Conservation (phyloP, 2,329 filamentous ascomycete species). For the Fusarium odoratissimum region DNA sequence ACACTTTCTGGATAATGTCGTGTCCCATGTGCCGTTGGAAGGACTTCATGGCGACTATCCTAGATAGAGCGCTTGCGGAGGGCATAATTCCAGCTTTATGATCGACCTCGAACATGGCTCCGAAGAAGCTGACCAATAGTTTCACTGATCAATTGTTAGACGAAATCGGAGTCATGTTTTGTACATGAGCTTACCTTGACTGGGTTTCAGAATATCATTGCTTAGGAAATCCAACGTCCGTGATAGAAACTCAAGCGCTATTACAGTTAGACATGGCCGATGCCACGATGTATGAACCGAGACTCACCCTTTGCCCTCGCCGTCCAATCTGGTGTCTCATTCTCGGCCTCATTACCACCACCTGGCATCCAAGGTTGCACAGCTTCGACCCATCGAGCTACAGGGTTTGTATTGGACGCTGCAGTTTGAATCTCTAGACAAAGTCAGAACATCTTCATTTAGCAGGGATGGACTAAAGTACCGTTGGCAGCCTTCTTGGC, state of each 20-base stretch:
- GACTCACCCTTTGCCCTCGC: constrained; percentile 62
- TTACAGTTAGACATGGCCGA: not conserved
- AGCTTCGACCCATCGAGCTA: constrained; percentile 67
- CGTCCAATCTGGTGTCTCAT: constrained; percentile 63
- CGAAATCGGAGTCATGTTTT: not conserved
- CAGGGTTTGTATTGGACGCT: constrained; percentile 56
- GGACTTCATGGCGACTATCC: constrained; percentile 61
- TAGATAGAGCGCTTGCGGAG: constrained; percentile 63
- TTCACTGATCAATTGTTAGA: constrained; percentile 51
- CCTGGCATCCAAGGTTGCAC: constrained; percentile 66
- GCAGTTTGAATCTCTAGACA: constrained; percentile 58
- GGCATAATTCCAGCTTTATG: constrained; percentile 69
- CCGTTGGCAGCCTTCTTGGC: constrained; percentile 60
- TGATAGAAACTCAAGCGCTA: constrained; percentile 68
- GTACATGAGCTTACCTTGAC: constrained; percentile 56
- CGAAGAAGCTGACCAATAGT: constrained; percentile 65
- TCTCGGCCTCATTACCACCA: constrained; percentile 52
- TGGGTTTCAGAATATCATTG: constrained; percentile 58
- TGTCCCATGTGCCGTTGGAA: constrained; percentile 62
- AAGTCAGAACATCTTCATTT: constrained; percentile 20
- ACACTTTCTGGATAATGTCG: constrained; percentile 62
- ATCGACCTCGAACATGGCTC: constrained; percentile 68
- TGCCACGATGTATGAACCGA: not conserved
- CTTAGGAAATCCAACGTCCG: constrained; percentile 63
- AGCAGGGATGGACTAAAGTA: constrained; percentile 31